Conservation (phyloP, 805 yeast genomes). For the Teunomyces kruisii region DNA sequence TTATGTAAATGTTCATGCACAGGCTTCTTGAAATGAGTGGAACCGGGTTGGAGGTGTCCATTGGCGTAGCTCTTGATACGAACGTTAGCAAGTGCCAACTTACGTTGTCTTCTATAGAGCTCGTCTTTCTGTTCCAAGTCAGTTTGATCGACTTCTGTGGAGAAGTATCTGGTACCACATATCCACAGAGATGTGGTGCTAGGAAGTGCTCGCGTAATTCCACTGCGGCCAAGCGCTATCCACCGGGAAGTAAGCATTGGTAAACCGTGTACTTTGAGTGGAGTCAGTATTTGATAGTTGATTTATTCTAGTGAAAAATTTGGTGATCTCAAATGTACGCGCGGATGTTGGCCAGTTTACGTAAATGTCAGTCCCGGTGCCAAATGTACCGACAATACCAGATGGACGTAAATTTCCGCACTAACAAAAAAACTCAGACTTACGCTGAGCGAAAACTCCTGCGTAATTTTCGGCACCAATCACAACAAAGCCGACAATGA, state of each 20-base stretch:
- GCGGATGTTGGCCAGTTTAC: neutral
- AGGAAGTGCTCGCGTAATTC: slow-evolving; percentile 2
- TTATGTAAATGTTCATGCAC: slow-evolving; percentile 82
- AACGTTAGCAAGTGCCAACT: slow-evolving; percentile 67
- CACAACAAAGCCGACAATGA: slow-evolving; percentile 3
- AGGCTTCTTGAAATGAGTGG: slow-evolving; percentile 87
- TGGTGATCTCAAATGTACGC: neutral
- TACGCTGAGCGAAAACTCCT: neutral
- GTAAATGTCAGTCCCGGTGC: neutral
- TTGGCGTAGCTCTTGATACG: slow-evolving; percentile 76
- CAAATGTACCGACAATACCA: neutral
- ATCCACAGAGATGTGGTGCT: neutral
- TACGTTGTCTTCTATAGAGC: slow-evolving; percentile 67
- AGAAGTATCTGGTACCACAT: slow-evolving; percentile 1
- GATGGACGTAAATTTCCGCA: neutral
- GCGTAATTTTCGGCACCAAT: slow-evolving; percentile 4
- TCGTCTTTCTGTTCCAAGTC: slow-evolving; percentile 80
- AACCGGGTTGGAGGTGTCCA: slow-evolving; percentile 70
- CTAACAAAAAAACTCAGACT: neutral
- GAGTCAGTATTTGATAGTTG: neutral
- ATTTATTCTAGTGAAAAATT: slow-evolving; percentile 1
- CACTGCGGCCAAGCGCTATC: slow-evolving; percentile 1
- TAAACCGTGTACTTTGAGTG: neutral
- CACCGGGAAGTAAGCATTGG: slow-evolving; percentile 3
- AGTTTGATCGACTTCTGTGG: slow-evolving; percentile 44